phyloP scores from a whole-genome alignment of 2,329 filamentous ascomycete species.

The Zopfia rhizophila region DNA sequence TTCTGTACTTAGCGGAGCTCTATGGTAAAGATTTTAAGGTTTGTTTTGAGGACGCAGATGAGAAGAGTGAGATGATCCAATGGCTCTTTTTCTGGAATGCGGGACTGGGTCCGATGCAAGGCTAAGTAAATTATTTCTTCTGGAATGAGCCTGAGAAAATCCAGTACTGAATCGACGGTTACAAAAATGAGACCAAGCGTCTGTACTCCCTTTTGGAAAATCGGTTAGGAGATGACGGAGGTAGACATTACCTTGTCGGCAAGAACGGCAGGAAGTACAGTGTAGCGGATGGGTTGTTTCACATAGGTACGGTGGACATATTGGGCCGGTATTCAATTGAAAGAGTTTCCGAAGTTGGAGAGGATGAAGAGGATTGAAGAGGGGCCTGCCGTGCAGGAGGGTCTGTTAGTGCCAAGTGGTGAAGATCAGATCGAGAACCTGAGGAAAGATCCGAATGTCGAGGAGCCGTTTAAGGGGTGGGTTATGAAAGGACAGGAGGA shows the following conservation, averaged over 20 bases:
- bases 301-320: constrained; percentile 75
- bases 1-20: constrained; percentile 81
- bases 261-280: constrained; percentile 65
- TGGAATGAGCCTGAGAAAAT: constrained; percentile 84
- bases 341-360: constrained; percentile 69
- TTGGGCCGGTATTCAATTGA: constrained; percentile 72
- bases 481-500: constrained; percentile 35
- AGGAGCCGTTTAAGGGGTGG: constrained; percentile 38
- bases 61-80: constrained; percentile 80
- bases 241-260: constrained; percentile 65
- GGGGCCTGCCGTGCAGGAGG: constrained; percentile 65
- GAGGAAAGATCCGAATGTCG: constrained; percentile 32
- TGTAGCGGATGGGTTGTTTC: constrained; percentile 79
- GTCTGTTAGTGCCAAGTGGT: constrained; percentile 46
- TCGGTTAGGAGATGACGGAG: constrained; percentile 65
- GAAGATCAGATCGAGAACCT: constrained; percentile 37
- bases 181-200: constrained; percentile 82
- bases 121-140: constrained; percentile 79
- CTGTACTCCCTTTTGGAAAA: constrained; percentile 80
- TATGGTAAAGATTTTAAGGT: constrained; percentile 84
- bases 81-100: constrained; percentile 79
- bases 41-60: constrained; percentile 77
- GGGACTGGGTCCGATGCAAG: constrained; percentile 81
- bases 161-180: constrained; percentile 80
- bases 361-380: constrained; percentile 58